phyloP scores from a whole-genome alignment of 139 green algal genomes.

The Ostreobium quekettii region DNA sequence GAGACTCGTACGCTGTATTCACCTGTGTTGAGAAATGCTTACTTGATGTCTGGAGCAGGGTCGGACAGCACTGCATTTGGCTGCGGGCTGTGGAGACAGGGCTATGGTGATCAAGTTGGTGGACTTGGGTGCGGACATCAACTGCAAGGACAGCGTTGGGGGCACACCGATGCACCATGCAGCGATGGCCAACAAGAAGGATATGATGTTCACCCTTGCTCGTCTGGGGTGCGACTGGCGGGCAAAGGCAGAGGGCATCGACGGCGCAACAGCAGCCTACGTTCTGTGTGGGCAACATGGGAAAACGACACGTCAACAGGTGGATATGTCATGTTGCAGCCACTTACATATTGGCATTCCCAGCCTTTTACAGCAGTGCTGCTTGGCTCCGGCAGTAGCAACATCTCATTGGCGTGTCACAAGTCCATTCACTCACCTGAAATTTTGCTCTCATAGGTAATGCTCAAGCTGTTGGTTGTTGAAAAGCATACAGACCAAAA shows the following conservation, averaged over 20 bases:
- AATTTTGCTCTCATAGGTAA: no score
- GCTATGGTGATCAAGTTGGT: constrained; percentile 45
- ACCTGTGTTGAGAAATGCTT: no score
- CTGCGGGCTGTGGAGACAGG: constrained; percentile 43
- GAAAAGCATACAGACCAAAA: no score
- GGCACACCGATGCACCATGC: constrained; percentile 60
- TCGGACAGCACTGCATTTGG: constrained; percentile 26
- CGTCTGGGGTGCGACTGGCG: constrained; percentile 54
- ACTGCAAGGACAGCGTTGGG: constrained; percentile 37
- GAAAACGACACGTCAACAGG: constrained; percentile 47
- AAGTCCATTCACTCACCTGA: no score
- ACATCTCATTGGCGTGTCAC: no score
- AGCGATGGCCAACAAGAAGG: constrained; percentile 62
- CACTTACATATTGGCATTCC: no score
- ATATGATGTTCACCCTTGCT: constrained; percentile 56
- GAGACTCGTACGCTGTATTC: no score
- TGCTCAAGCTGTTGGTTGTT: no score
- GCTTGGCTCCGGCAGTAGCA: no score
- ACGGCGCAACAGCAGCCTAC: constrained; percentile 49
- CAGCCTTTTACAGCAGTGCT: neutral
- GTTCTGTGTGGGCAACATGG: constrained; percentile 56
- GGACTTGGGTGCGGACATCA: constrained; percentile 47
- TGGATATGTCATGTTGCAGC: no score
- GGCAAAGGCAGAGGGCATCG: constrained; percentile 45
- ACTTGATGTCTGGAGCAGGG: neutral